Percentiles rank a stretch among this genome's conserved stretches.
Evolutionary conservation across 192 early-diverging fungal genomes (phyloP).

Genomic region (Backusella australiensis): DNA sequence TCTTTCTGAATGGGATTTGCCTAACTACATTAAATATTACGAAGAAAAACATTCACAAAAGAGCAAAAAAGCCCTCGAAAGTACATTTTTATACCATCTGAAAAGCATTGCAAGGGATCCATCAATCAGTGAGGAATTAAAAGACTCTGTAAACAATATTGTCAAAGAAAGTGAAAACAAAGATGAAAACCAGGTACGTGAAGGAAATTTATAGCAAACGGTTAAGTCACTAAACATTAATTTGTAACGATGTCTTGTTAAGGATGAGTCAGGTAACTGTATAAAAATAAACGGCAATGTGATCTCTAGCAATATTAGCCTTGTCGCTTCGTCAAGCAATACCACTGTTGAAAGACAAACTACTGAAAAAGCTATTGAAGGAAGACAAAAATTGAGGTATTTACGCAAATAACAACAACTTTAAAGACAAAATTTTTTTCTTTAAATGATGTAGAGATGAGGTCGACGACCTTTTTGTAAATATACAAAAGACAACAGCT

Average conservation of each 20-base stretch:
- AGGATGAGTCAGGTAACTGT: neutral
- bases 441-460: constrained; percentile 1
- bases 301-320: constrained; percentile 3
- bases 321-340: constrained; percentile 1
- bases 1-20: constrained; percentile 3
- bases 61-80: neutral
- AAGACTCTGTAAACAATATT: neutral
- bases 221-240: neutral
- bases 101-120: neutral
- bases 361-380: neutral
- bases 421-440: neutral
- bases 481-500: neutral
- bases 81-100: constrained; percentile 3
- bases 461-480: neutral
- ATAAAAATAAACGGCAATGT: neutral
- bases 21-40: constrained; percentile 1
- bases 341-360: neutral
- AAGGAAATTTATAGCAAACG: constrained; percentile 3
- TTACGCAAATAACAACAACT: constrained; percentile 1
- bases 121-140: neutral
- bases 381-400: constrained; percentile 1
- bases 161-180: constrained; percentile 3
- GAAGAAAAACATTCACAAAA: constrained; percentile 1
- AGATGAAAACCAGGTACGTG: neutral
- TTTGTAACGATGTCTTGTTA: constrained; percentile 3